Percentiles rank a stretch among this genome's conserved stretches.
Evolutionary conservation across 257 asterid species (phyloP).

Genomic region (Solanum appendiculatum): DNA sequence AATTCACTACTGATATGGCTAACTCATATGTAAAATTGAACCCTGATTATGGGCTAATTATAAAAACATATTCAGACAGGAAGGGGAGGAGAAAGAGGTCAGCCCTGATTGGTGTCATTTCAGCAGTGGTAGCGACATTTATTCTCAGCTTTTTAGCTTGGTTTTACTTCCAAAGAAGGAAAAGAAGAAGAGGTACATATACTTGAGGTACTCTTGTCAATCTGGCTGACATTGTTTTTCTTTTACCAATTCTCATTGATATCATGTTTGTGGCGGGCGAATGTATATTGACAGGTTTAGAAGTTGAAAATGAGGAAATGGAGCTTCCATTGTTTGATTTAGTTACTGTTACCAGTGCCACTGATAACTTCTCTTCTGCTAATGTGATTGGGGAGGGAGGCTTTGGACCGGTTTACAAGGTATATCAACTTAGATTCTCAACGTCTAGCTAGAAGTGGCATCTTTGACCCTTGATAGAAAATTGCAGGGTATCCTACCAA

Average conservation of each 20-base stretch:
- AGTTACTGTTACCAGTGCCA: background rate
- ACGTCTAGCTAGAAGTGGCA: background rate
- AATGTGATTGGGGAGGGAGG: conserved; percentile 13
- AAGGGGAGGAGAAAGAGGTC: background rate
- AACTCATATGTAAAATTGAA: background rate
- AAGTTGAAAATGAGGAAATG: background rate
- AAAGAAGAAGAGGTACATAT: background rate
- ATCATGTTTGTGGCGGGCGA: background rate
- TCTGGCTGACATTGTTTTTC: background rate
- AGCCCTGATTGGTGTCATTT: background rate
- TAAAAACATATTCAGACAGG: background rate
- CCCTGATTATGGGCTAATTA: background rate
- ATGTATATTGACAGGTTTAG: background rate
- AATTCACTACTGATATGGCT: background rate
- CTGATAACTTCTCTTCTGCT: background rate
- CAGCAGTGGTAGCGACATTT: background rate
- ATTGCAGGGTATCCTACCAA: conserved; percentile 5
- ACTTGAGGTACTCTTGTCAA: background rate
- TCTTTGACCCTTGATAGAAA: background rate
- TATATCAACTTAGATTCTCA: background rate
- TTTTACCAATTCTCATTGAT: background rate
- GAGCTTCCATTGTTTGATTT: conserved; percentile 8
- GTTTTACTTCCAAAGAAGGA: background rate
- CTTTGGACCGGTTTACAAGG: conserved; percentile 15
- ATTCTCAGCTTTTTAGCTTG: background rate